These are phyloP conservation scores for Aschersonia sp. DNA, from an alignment of 2,329 filamentous ascomycete genomes.

Conservation along the genomic window DNA sequence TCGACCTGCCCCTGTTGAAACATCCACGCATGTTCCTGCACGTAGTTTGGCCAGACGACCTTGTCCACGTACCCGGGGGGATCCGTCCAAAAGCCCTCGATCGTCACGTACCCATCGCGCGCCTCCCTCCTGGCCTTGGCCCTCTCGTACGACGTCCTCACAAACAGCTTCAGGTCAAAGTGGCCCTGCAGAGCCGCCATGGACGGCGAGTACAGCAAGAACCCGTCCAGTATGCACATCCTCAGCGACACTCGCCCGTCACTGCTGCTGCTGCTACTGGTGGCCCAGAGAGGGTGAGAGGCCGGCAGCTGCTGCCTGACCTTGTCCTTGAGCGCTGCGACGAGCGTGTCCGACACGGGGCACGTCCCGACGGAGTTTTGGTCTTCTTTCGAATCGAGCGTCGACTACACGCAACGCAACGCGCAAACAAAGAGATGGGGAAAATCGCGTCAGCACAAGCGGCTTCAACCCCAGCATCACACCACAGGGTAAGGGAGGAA, in stretches of 20 bases:
- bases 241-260: conserved; percentile 13
- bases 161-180: conserved; percentile 65
- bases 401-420: conserved; percentile 8
- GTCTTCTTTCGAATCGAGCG: conserved; percentile 33
- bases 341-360: conserved; percentile 32
- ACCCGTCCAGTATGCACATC: conserved; percentile 74
- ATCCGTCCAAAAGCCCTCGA: conserved; percentile 89
- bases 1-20: conserved; percentile 58
- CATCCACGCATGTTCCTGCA: conserved; percentile 64
- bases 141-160: conserved; percentile 51
- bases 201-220: conserved; percentile 58
- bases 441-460: too few relatives aligned
- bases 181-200: conserved; percentile 40
- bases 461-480: too few relatives aligned
- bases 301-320: conserved; percentile 32
- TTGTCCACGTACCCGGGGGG: conserved; percentile 88
- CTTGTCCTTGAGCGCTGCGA: conserved; percentile 29
- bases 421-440: too few relatives aligned
- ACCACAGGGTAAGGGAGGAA: too few relatives aligned
- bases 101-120: conserved; percentile 62
- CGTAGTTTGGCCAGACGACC: conserved; percentile 94
- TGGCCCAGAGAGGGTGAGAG: conserved; percentile 19
- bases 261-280: not conserved
- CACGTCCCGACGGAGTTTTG: conserved; percentile 43
- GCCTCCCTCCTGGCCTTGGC: conserved; percentile 54